Conservation (phyloP, 2,329 filamentous ascomycete genomes). For the Chrysoporthe deuterocubensis region DNA sequence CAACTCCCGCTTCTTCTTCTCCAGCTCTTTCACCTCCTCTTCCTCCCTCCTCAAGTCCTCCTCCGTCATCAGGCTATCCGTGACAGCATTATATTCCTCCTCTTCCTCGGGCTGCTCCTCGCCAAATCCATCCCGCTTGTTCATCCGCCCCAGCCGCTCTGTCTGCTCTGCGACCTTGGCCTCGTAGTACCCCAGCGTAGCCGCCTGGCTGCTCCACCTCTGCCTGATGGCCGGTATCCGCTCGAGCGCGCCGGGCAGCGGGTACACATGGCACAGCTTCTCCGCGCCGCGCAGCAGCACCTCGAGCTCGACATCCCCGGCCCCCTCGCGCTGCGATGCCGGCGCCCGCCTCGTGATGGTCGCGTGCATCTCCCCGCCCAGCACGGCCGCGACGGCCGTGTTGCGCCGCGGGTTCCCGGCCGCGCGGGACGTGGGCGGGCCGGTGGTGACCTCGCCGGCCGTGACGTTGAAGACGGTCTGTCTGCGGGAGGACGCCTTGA, state of each 20-base stretch:
- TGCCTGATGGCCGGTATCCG: conserved; percentile 73
- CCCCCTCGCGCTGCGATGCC: conserved; percentile 48
- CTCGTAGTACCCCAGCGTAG: conserved; percentile 82
- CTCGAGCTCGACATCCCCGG: conserved; percentile 83
- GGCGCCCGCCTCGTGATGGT: conserved; percentile 69
- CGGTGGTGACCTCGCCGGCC: conserved; percentile 65
- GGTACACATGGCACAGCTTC: conserved; percentile 87
- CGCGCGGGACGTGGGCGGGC: conserved; percentile 49
- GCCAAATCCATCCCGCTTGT: conserved; percentile 62
- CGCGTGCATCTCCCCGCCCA: conserved; percentile 85
- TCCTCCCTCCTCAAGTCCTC: conserved; percentile 73
- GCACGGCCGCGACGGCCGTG: conserved; percentile 86
- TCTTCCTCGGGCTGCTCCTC: conserved; percentile 61
- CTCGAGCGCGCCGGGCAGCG: conserved; percentile 77
- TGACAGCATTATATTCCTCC: conserved; percentile 52
- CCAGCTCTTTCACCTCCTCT: conserved; percentile 63
- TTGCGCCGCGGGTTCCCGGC: conserved; percentile 64
- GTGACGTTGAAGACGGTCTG: conserved; percentile 71
- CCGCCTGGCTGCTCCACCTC: conserved; percentile 71
- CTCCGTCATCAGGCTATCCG: conserved; percentile 59
- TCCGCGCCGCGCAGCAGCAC: conserved; percentile 84
- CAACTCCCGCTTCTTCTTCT: conserved; percentile 59
- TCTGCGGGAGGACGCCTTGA: conserved; percentile 46
- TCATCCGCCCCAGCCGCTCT: conserved; percentile 73
- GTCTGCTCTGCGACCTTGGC: conserved; percentile 76